Conservation (phyloP, 1,284 basidiomycete species). For the Cutaneotrichosporon dermatis region DNA sequence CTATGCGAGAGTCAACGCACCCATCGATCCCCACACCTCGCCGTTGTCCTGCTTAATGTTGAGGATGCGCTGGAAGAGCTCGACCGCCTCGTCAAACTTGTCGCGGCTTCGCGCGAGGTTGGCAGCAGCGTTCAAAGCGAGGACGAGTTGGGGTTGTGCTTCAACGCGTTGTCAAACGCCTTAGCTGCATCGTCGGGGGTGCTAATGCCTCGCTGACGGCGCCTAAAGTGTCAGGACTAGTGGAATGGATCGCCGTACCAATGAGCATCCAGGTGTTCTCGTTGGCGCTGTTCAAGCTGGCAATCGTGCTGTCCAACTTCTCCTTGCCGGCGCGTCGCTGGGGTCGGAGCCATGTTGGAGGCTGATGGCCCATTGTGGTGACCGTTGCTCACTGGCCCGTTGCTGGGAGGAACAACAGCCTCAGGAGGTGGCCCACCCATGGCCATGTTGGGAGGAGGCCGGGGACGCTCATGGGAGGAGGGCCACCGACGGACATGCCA, state of each 20-base stretch:
- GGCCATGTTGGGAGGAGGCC: constrained; percentile 19
- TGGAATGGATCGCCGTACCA: constrained; percentile 54
- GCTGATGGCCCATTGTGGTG: constrained; percentile 19
- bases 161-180: constrained; percentile 85
- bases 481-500: constrained; percentile 20
- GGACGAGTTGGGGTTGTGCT: constrained; percentile 85
- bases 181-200: constrained; percentile 81
- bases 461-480: constrained; percentile 21
- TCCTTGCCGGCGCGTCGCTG: constrained; percentile 33
- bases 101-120: constrained; percentile 56
- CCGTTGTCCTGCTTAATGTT: constrained; percentile 85
- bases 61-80: constrained; percentile 88
- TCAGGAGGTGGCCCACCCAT: constrained; percentile 22
- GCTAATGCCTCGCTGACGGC: constrained; percentile 86
- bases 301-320: constrained; percentile 30
- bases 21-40: constrained; percentile 89
- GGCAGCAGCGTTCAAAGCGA: constrained; percentile 83
- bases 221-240: constrained; percentile 52
- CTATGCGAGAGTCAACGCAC: constrained; percentile 49
- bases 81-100: constrained; percentile 64
- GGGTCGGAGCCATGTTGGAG: constrained; percentile 10
- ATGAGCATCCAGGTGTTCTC: constrained; percentile 90
- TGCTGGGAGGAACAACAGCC: constrained; percentile 11
- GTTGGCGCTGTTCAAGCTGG: constrained; percentile 66
- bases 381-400: constrained; percentile 25